phyloP scores from a whole-genome alignment of 164 flowering plant species.

The Magnolia kwangsiensis region DNA sequence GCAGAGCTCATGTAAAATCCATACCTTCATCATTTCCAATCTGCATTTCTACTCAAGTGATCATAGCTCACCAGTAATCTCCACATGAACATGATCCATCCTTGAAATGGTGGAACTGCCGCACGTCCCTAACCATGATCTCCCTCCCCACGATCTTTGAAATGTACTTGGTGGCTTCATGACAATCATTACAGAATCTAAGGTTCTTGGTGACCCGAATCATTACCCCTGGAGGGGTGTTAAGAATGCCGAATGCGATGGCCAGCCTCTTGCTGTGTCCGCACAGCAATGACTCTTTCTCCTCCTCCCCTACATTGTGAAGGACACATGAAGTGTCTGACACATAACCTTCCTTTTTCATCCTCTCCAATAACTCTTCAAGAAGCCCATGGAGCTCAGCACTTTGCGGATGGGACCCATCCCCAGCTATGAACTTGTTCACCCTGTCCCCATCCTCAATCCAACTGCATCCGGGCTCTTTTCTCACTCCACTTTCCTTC shows the following conservation, averaged over 20 bases:
- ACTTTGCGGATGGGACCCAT: constrained; percentile 56
- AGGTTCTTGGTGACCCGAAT: constrained; percentile 84
- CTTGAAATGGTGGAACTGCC: constrained; percentile 76
- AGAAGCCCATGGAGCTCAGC: constrained; percentile 47
- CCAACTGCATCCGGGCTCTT: constrained; percentile 92
- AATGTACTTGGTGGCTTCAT: constrained; percentile 62
- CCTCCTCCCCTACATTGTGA: constrained; percentile 70
- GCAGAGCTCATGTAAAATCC: not conserved
- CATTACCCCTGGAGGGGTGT: constrained; percentile 62
- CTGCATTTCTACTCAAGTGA: not conserved
- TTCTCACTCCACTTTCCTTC: constrained; percentile 65
- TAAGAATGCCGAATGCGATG: constrained; percentile 77
- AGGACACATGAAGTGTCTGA: constrained; percentile 87
- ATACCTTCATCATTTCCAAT: not conserved
- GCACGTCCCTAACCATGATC: constrained; percentile 70
- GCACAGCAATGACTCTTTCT: constrained; percentile 69
- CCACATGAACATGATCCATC: constrained; percentile 78
- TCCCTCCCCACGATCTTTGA: constrained; percentile 64
- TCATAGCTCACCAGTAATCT: constrained; percentile 65
- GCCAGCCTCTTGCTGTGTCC: constrained; percentile 87
- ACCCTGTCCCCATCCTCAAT: constrained; percentile 57
- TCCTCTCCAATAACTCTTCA: constrained; percentile 39
- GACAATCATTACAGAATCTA: constrained; percentile 82
- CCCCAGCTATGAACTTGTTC: constrained; percentile 75
- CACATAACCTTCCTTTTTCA: constrained; percentile 70